Percentiles rank a stretch among this genome's conserved stretches.
Conservation (phyloP, 2,329 filamentous ascomycete species). For the Fusarium coicis region DNA sequence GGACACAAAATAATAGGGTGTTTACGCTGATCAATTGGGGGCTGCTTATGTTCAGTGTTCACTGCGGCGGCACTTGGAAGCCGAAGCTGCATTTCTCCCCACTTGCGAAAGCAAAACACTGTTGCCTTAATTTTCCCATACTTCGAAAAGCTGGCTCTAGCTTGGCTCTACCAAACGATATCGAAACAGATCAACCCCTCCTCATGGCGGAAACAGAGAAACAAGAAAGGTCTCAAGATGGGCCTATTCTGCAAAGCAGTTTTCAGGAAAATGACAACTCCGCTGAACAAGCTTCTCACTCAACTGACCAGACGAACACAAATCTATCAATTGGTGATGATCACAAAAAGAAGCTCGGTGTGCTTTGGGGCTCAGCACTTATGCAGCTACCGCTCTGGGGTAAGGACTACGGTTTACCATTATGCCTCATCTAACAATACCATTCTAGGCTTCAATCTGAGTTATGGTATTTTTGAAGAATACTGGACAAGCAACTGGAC, state of each 20-base stretch:
- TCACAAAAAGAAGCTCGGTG: not conserved
- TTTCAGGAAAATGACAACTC: not conserved
- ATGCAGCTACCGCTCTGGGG: constrained; percentile 3
- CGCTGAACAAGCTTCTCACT: not conserved
- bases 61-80: too few relatives aligned
- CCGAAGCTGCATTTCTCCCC: not conserved
- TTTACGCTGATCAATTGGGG: not conserved
- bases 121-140: not conserved
- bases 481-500: constrained; percentile 1
- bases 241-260: not conserved
- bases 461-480: not conserved
- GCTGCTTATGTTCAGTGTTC: not conserved
- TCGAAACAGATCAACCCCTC: too few relatives aligned
- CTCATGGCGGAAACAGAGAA: not conserved
- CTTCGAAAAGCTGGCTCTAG: too few relatives aligned
- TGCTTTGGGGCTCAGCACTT: not conserved
- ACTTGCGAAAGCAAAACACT: not conserved
- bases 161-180: too few relatives aligned
- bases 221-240: not conserved
- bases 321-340: too few relatives aligned
- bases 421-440: not conserved
- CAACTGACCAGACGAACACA: not conserved
- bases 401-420: not conserved
- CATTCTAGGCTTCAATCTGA: not conserved
- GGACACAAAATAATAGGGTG: too few relatives aligned